A percentile compares a stretch with the other conserved stretches of the same genome.
Evolutionary conservation across 75 land plant genomes (phyloP).

Genomic region (Sequoiadendron giganteum): DNA sequence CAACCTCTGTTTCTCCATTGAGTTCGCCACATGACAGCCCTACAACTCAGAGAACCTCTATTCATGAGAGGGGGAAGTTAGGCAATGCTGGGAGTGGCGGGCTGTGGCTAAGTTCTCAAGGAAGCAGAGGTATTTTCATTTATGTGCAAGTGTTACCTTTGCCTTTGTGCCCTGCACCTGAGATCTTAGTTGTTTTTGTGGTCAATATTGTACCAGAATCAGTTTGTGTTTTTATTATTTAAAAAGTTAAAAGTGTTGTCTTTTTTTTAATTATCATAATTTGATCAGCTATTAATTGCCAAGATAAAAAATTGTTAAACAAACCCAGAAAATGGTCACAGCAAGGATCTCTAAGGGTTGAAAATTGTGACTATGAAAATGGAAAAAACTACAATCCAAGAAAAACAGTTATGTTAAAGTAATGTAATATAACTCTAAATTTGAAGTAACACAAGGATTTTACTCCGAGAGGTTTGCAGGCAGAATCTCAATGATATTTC

Average conservation of each 20-base stretch:
- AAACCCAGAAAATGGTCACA: not conserved
- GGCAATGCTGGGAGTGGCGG: conserved; percentile 24
- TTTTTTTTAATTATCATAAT: not conserved
- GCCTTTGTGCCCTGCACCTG: not conserved
- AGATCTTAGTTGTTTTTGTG: conserved; percentile 1
- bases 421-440: not conserved
- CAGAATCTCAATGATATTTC: not conserved
- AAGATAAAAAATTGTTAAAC: not conserved
- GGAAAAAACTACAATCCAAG: not conserved
- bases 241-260: not conserved
- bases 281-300: not conserved
- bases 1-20: conserved; percentile 15
- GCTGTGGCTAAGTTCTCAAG: conserved; percentile 72
- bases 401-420: not conserved
- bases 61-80: conserved; percentile 13
- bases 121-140: conserved; percentile 57
- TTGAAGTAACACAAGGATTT: not conserved
- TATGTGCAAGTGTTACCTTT: not conserved
- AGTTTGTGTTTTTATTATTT: not conserved
- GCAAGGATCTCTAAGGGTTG: not conserved
- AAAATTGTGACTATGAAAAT: not conserved
- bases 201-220: not conserved
- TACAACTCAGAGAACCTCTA: conserved; percentile 15
- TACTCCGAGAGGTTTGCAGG: not conserved
- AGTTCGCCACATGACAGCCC: conserved; percentile 20